Evolutionary conservation across 2,329 filamentous ascomycete genomes (phyloP), one percentile per base, ranked within the genome.

Genomic region (Hymenoscyphus albidus): DNA sequence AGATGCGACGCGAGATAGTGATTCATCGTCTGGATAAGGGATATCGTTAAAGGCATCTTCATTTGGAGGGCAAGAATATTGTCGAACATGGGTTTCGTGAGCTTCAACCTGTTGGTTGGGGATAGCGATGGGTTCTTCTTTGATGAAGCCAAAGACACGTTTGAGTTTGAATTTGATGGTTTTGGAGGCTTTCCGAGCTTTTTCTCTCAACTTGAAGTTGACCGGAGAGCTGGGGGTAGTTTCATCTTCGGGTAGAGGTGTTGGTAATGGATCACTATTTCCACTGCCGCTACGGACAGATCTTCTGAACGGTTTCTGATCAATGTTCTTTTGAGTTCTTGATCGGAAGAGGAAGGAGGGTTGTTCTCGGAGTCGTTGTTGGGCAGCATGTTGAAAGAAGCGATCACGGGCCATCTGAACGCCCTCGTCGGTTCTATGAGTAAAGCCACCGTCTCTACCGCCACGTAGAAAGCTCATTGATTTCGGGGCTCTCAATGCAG

Each of bases 131-230:
- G 75, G 71, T 22, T 76, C 75, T 5, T 77, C 75, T 0, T 78
- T 77, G 57, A 64, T 68, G 18, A 80, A 76, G 32, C 79, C 78
- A 67, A 90, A 86, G 0, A 88, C 78, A 44, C 76, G 82, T 74
- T 82, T 88, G 65, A 92, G 70, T 64, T 81, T 90, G 58, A 80
- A 82, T 70, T 82, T 89, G 48, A 92, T 71, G 0, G 82, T 84
- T 16, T 80, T 82, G 0, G 89, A 91, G 14, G 87, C 84, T 39
- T 85, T 87, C 31, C 88, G 81, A 12, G 85, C 83, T 60, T 82
- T 86, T 38, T 78, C 76, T 57, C 79, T 81, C 35, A 88, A 69
- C 3, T 75, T 76, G 9, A 18, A 51, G n/a, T 51, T 51, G 14
- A 51, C 18, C 4, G 73, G 73, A 22, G 78, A 72, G 44, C 75